These are phyloP conservation scores for Pseudozyma tsukubaensis DNA, from an alignment of 1,284 basidiomycete genomes.

Conservation along the genomic window DNA sequence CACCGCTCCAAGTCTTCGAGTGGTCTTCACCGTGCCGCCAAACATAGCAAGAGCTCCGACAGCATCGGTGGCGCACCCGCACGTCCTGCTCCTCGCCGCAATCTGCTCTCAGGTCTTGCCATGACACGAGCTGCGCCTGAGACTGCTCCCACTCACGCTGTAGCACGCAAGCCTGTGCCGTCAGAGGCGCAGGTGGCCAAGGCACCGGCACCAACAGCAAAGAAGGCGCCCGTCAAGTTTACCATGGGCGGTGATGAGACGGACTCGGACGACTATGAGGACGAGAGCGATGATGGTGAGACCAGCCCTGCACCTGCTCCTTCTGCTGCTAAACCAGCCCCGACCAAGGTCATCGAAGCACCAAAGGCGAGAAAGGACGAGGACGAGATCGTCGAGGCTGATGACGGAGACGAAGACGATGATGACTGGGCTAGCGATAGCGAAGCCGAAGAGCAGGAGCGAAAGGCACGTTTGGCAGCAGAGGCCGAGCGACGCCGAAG, in stretches of 20 bases:
- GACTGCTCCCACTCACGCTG: conserved; percentile 21
- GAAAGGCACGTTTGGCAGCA: conserved; percentile 58
- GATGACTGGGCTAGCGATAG: conserved; percentile 68
- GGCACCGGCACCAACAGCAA: conserved; percentile 19
- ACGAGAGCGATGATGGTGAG: conserved; percentile 36
- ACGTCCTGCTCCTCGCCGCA: conserved; percentile 37
- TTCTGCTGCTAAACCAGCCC: background rate
- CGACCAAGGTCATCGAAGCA: conserved; percentile 6
- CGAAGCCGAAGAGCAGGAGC: conserved; percentile 66
- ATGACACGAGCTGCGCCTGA: conserved; percentile 51
- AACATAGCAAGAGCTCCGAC: conserved; percentile 53
- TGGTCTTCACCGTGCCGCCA: conserved; percentile 37
- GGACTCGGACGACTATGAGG: conserved; percentile 59
- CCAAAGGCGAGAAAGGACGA: conserved; percentile 13
- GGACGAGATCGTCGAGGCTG: conserved; percentile 30
- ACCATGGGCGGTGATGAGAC: conserved; percentile 63
- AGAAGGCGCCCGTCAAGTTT: conserved; percentile 57
- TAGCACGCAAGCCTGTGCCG: conserved; percentile 45
- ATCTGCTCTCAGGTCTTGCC: conserved; percentile 43
- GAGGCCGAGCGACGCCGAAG: conserved; percentile 70
- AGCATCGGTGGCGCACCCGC: conserved; percentile 25
- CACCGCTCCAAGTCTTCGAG: conserved; percentile 50
- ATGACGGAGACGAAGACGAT: conserved; percentile 43
- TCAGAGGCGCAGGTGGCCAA: conserved; percentile 9
- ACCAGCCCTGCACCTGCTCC: background rate